These are phyloP conservation scores for Aspergillus hortae DNA, from an alignment of 2,329 filamentous ascomycete species.

Conservation along the genomic window DNA sequence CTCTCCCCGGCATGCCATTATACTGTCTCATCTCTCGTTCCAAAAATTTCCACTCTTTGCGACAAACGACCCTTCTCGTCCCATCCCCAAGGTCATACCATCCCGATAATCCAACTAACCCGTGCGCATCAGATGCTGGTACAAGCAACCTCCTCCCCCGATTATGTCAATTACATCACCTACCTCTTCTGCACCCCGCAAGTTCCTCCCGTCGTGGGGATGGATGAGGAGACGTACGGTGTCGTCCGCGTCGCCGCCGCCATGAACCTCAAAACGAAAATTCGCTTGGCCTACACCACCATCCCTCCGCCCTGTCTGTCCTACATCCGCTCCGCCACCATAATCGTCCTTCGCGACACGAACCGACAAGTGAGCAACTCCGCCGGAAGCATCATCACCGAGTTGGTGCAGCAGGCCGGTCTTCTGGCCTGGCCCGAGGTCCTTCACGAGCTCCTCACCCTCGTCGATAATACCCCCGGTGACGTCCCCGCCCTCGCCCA, in stretches of 20 bases:
- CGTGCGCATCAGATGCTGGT: slow-evolving; percentile 70
- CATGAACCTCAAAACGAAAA: slow-evolving; percentile 93
- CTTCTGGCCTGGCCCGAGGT: slow-evolving; percentile 89
- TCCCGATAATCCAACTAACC: not conserved
- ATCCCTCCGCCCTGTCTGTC: slow-evolving; percentile 70
- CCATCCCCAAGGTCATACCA: not conserved
- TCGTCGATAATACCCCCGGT: slow-evolving; percentile 70
- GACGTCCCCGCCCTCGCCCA: slow-evolving; percentile 69
- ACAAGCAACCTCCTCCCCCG: slow-evolving; percentile 81
- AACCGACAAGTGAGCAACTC: slow-evolving; percentile 81
- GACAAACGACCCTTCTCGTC: not conserved
- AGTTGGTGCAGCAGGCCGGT: slow-evolving; percentile 79
- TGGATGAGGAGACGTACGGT: slow-evolving; percentile 63
- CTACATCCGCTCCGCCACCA: slow-evolving; percentile 75
- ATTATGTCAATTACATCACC: slow-evolving; percentile 95
- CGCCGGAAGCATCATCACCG: slow-evolving; percentile 90
- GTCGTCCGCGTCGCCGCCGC: slow-evolving; percentile 81
- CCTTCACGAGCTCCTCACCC: slow-evolving; percentile 73
- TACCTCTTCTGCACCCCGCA: slow-evolving; percentile 77
- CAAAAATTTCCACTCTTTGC: not conserved
- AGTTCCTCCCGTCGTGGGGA: slow-evolving; percentile 52
- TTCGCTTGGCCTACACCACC: slow-evolving; percentile 69
- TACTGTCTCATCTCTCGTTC: slow-evolving; percentile 1
- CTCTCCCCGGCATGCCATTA: not conserved
- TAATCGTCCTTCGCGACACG: slow-evolving; percentile 75